Percentiles rank a stretch among this genome's conserved stretches.
Conservation (phyloP, 179 eudicot genomes). For the Spergularia azorica region DNA sequence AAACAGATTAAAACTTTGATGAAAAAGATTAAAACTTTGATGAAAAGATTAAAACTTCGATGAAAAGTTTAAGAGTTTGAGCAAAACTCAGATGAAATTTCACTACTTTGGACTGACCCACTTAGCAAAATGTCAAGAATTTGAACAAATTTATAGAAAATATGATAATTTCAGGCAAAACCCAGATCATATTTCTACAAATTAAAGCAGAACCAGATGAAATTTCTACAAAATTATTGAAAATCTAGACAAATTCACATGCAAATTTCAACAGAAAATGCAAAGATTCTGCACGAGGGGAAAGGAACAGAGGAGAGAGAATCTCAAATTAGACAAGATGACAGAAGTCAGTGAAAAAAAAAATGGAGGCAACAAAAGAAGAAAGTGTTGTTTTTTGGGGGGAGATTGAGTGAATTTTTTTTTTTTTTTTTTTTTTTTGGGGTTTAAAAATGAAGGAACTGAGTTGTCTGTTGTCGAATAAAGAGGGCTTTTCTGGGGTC, state of each 20-base stretch:
- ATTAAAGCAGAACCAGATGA: neutral
- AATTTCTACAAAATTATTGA: neutral
- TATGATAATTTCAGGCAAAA: neutral
- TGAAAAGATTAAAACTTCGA: neutral
- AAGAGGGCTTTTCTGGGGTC: neutral
- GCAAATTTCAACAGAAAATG: neutral
- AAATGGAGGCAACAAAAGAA: neutral
- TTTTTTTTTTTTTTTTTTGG: neutral
- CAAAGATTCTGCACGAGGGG: conserved; percentile 16
- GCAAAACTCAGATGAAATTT: neutral
- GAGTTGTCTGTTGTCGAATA: neutral
- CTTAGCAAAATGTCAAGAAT: neutral
- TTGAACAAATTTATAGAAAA: neutral
- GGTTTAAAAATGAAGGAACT: neutral
- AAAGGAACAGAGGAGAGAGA: conserved; percentile 2
- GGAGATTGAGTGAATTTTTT: neutral
- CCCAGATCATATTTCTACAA: neutral
- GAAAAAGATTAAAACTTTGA: neutral
- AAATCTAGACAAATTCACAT: neutral
- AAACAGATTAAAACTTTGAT: neutral
- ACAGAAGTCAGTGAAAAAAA: conserved; percentile 17
- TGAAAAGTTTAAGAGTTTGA: neutral
- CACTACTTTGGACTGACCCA: neutral
- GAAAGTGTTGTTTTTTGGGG: conserved; percentile 2
- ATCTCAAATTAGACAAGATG: neutral